These are phyloP conservation scores for Pilatotrama ljubarskyi DNA, from an alignment of 768 basidiomycete species.

Conservation along the genomic window DNA sequence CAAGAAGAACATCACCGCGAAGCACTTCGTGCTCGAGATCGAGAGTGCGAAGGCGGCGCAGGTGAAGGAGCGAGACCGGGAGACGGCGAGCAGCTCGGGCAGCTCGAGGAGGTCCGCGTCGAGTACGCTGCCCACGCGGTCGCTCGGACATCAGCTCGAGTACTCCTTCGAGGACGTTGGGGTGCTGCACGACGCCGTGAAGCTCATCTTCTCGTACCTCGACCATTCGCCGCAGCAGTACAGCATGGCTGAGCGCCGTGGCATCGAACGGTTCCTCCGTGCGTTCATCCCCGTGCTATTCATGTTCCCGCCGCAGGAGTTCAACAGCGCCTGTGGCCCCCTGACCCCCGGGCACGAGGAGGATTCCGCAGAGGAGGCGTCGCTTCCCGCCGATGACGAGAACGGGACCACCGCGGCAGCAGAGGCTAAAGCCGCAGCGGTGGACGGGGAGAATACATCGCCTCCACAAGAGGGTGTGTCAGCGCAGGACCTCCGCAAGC, in stretches of 20 bases:
- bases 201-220: constrained; percentile 88
- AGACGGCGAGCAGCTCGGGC: constrained; percentile 5
- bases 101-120: constrained; percentile 8
- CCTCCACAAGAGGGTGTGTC: constrained; percentile 47
- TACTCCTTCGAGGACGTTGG: constrained; percentile 75
- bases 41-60: constrained; percentile 68
- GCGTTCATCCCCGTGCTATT: constrained; percentile 82
- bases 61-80: constrained; percentile 35
- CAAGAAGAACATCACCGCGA: constrained; percentile 88
- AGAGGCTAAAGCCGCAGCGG: background rate
- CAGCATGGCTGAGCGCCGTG: constrained; percentile 73
- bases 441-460: constrained; percentile 10
- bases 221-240: constrained; percentile 82
- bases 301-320: constrained; percentile 65
- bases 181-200: constrained; percentile 85
- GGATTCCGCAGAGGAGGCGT: constrained; percentile 28
- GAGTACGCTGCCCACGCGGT: constrained; percentile 27
- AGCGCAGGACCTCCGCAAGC: constrained; percentile 73
- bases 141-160: constrained; percentile 71
- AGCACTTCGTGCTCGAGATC: constrained; percentile 79
- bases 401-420: constrained; percentile 30
- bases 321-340: constrained; percentile 63
- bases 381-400: constrained; percentile 21
- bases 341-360: constrained; percentile 47
- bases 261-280: constrained; percentile 83